phyloP scores from a whole-genome alignment of 768 basidiomycete species.

The Suillus plorans region DNA sequence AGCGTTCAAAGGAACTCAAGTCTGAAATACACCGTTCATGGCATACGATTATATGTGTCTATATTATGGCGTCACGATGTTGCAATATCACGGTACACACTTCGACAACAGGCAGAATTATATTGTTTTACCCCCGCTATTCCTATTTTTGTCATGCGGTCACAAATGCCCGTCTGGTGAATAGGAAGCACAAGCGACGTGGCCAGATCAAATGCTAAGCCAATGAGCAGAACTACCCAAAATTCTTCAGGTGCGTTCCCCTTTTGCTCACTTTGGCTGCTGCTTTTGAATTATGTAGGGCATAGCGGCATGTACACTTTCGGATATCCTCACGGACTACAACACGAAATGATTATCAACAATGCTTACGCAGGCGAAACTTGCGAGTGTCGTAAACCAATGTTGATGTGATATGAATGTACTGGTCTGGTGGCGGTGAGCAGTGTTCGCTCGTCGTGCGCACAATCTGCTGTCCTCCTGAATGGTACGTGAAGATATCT shows the following conservation, averaged over 20 bases:
- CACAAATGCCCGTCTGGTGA: background rate
- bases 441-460: too few relatives aligned
- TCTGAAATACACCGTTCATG: background rate
- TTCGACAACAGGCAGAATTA: background rate
- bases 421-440: too few relatives aligned
- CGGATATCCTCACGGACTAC: too few relatives aligned
- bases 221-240: background rate
- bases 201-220: background rate
- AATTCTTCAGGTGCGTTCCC: background rate
- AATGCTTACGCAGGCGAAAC: too few relatives aligned
- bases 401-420: too few relatives aligned
- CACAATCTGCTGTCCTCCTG: background rate
- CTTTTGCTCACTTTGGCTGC: too few relatives aligned
- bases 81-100: background rate
- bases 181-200: background rate
- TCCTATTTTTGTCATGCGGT: too few relatives aligned
- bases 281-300: too few relatives aligned
- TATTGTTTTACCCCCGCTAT: too few relatives aligned
- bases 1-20: background rate
- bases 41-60: background rate
- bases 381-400: too few relatives aligned
- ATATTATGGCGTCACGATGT: background rate
- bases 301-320: too few relatives aligned
- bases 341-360: too few relatives aligned
- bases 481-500: background rate